These are phyloP conservation scores for Botryosphaeria agaves DNA, from an alignment of 2,329 filamentous ascomycete genomes.

Conservation along the genomic window DNA sequence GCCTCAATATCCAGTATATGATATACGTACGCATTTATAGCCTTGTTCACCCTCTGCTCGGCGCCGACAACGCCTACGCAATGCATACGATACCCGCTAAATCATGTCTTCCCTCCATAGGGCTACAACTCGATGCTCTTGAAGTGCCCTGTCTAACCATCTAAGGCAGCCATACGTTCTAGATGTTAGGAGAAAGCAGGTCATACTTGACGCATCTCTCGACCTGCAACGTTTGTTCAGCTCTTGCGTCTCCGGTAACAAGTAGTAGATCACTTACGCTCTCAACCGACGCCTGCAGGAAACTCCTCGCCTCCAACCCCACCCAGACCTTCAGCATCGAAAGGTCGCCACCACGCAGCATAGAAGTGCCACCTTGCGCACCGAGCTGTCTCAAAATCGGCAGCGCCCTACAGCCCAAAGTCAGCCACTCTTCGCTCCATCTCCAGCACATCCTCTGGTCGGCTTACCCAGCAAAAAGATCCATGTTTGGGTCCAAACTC, in stretches of 20 bases:
- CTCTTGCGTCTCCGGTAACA: conserved; percentile 2
- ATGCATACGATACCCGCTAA: too few species aligned
- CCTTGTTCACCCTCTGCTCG: too few species aligned
- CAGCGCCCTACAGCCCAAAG: conserved; percentile 45
- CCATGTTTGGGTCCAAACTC: conserved; percentile 68
- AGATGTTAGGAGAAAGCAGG: conserved; percentile 74
- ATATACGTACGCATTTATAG: too few species aligned
- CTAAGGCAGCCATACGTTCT: too few species aligned
- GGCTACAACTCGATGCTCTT: too few species aligned
- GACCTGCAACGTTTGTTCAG: conserved; percentile 33
- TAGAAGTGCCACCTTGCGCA: conserved; percentile 49
- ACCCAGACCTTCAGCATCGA: conserved; percentile 81
- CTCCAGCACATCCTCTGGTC: too few species aligned
- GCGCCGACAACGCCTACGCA: too few species aligned
- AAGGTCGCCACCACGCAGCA: conserved; percentile 29
- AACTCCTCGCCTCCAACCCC: conserved; percentile 72
- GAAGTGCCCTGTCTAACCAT: too few species aligned
- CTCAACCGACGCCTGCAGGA: conserved; percentile 79
- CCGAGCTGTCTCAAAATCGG: conserved; percentile 83
- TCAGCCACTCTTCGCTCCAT: conserved; percentile 6
- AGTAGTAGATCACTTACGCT: conserved; percentile 40
- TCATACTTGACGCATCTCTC: conserved; percentile 87
- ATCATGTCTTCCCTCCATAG: too few species aligned
- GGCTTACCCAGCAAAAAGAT: conserved; percentile 62
- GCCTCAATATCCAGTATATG: too few species aligned